Evolutionary conservation across 805 yeast species (phyloP).

Genomic region (Blastobotrys robertii): DNA sequence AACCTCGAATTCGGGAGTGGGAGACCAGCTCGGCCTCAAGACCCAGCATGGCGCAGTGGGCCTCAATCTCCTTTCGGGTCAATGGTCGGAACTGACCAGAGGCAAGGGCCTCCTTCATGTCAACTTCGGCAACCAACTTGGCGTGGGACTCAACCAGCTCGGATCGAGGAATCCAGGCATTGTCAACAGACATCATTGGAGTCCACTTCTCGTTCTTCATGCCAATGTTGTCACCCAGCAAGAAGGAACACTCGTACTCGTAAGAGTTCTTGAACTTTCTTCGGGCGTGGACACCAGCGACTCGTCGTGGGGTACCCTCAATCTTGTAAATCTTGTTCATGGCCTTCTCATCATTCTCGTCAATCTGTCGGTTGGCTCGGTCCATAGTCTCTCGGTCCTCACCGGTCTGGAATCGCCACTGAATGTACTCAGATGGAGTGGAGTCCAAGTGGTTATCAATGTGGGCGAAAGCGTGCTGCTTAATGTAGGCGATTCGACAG

Average conservation of each 20-base stretch:
- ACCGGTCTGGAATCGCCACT: constrained; percentile 99
- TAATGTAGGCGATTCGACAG: constrained; percentile 99
- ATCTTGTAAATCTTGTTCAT: constrained; percentile 99
- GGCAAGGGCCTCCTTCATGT: constrained; percentile 99
- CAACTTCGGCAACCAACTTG: constrained; percentile 99
- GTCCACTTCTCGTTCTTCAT: constrained; percentile 99
- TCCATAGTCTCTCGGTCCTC: constrained; percentile 99
- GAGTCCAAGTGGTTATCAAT: constrained; percentile 97
- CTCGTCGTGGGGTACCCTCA: constrained; percentile 98
- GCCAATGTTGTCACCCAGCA: constrained; percentile 97
- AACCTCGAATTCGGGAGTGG: constrained; percentile 99
- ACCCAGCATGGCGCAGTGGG: constrained; percentile 97
- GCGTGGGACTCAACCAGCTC: constrained; percentile 94
- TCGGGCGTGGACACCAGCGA: constrained; percentile 88
- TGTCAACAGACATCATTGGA: constrained; percentile 99
- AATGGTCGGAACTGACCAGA: constrained; percentile 99
- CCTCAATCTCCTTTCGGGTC: constrained; percentile 99
- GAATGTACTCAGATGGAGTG: constrained; percentile 99
- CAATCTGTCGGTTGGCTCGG: constrained; percentile 98
- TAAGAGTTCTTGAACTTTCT: constrained; percentile 99
- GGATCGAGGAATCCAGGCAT: constrained; percentile 99
- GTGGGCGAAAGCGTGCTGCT: constrained; percentile 99
- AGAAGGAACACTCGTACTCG: constrained; percentile 98
- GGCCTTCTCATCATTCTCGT: constrained; percentile 92
- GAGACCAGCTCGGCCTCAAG: constrained; percentile 98